Conservation (phyloP, 768 basidiomycete species). For the Suillus variegatus region DNA sequence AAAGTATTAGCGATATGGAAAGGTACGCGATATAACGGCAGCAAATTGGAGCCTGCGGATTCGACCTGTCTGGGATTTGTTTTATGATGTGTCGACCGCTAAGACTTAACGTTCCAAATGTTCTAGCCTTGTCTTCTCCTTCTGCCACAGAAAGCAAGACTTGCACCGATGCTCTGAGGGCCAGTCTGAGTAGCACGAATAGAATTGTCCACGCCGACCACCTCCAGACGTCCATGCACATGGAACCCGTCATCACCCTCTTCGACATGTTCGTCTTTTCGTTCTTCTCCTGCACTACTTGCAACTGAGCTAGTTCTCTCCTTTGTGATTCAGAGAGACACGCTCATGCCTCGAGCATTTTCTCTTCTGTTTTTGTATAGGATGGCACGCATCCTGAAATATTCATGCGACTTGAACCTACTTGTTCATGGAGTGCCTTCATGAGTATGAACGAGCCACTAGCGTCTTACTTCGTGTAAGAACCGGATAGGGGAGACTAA, state of each 20-base stretch:
- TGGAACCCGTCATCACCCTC: background rate
- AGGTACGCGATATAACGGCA: constrained; percentile 48
- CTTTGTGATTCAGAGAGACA: background rate
- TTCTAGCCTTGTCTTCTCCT: constrained; percentile 84
- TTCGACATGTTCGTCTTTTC: background rate
- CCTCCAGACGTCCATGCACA: background rate
- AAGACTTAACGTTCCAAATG: constrained; percentile 53
- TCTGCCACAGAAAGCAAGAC: constrained; percentile 56
- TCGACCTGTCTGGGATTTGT: constrained; percentile 78
- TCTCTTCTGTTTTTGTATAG: background rate
- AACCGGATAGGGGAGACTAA: background rate
- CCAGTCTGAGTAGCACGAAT: background rate
- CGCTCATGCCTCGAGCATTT: background rate
- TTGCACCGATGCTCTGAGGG: constrained; percentile 47
- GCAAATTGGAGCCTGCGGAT: constrained; percentile 88
- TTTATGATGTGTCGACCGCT: constrained; percentile 80
- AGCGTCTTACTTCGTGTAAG: background rate
- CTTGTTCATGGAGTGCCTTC: background rate
- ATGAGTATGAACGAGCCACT: background rate
- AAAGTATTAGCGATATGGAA: background rate
- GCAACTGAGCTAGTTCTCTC: background rate
- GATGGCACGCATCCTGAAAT: background rate
- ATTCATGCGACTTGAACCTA: background rate
- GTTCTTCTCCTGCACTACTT: background rate
- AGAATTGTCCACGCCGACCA: background rate